Percentiles rank a stretch among this genome's conserved stretches.
Conservation (phyloP, 2,329 filamentous ascomycete species). For the Colletotrichum tamarilloi region DNA sequence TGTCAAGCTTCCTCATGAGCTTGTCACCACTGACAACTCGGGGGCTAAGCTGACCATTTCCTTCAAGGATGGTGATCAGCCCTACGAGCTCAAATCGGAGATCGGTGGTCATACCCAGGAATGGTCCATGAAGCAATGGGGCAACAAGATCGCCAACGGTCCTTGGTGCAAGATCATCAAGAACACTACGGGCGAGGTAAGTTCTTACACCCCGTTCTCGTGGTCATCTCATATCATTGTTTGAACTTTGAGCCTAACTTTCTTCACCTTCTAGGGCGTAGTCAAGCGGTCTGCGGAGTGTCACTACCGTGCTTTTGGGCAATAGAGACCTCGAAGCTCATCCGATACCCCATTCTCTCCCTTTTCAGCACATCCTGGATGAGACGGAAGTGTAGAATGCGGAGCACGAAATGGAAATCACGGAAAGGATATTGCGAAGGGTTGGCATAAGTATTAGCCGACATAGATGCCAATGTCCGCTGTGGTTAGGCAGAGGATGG, state of each 20-base stretch:
- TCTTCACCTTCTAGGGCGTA: neutral
- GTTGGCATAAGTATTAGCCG: neutral
- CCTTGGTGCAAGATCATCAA: constrained; percentile 2
- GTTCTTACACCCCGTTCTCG: no score
- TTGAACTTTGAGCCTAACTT: neutral
- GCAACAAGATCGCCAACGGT: constrained; percentile 41
- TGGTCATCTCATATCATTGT: no score
- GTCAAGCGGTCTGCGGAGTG: neutral
- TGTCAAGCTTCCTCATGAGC: constrained; percentile 3
- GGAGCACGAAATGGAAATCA: neutral
- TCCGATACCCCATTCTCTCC: neutral
- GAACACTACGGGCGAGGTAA: neutral
- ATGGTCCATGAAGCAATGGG: neutral
- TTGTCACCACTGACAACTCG: neutral
- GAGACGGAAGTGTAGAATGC: neutral
- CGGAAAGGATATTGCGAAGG: neutral
- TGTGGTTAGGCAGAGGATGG: neutral
- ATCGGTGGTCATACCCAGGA: neutral
- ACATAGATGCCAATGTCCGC: no score
- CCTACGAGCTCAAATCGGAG: neutral
- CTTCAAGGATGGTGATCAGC: neutral
- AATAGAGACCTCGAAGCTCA: neutral
- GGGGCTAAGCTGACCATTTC: neutral
- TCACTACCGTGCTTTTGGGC: neutral
- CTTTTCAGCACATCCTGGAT: neutral